Base-by-base conservation (phyloP, 208 protist genomes). In the Acanthamoeba castellanii region DNA sequence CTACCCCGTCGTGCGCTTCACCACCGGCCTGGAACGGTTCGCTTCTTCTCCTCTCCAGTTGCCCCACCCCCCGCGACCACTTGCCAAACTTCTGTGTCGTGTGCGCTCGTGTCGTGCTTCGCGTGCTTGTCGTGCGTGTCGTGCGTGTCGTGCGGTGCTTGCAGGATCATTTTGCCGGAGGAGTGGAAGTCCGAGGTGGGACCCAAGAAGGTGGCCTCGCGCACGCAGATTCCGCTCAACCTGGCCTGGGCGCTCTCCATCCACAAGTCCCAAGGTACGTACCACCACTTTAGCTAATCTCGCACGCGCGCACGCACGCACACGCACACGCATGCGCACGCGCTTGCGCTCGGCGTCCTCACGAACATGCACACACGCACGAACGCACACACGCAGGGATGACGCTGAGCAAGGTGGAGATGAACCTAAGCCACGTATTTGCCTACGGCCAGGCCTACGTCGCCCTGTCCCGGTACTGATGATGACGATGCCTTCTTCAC, bases 221-320 rank as follows among this genome's bases (percentile, higher is more conserved):
- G 95, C 18, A 50, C 9, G 9, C 97, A 98, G 94, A 59, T 99
- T 22, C 99, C 99, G 55, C 97, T 99, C 4, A 97, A 97, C n/a
- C 97, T 99, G 13, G 99, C 98, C 61, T 99, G 99, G 97, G 98
- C 98, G 47, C 98, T 99, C 84, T 99, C 99, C 14, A 99, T 99
- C 76, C 99, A 99, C 96, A 99, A 99, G 93, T 98, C 97, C 52
- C 99, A 99, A 95, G 99, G 90, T 92, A 68, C 18, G 37, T 20
- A 2, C 59, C 5, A 2, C 45, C 61, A n/a, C 32, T 22, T 92
- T 42, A 1, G 6, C 16, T 84, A 1, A 84, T 76, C 37, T 9
- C 34, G 13, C n/a, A 16, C 68, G 7, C n/a, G 7, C 9, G 3
- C 68, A 42, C 32, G 68, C 32, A 11, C 47, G 30, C 32, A 42